These are phyloP conservation scores for Cotoneaster glaucophyllus DNA, from an alignment of 306 rosid species.

Conservation along the genomic window DNA sequence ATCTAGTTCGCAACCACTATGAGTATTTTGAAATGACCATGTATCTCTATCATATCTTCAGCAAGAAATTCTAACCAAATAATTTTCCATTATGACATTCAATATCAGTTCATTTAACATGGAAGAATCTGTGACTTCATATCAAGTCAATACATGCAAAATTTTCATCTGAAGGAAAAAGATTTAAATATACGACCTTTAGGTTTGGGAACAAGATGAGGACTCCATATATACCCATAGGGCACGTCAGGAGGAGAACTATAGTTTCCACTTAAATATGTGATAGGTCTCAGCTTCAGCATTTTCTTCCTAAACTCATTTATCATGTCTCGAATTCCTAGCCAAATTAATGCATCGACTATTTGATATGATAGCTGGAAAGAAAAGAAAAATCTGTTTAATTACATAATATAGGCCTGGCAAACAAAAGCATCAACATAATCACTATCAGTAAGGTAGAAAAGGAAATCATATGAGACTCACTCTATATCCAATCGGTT, in stretches of 20 bases:
- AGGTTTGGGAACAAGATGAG: conserved; percentile 94
- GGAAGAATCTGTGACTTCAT: not conserved
- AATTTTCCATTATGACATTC: not conserved
- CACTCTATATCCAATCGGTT: conserved; percentile 63
- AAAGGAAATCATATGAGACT: conserved; percentile 20
- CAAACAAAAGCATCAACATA: not conserved
- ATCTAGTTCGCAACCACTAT: not conserved
- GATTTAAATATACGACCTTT: conserved; percentile 48
- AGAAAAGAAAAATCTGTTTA: conserved; percentile 6
- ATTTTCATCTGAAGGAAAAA: not conserved
- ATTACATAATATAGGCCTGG: conserved; percentile 17
- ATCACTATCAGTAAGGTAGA: conserved; percentile 7
- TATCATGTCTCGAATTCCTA: conserved; percentile 81
- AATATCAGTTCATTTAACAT: not conserved
- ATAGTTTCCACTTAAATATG: conserved; percentile 66
- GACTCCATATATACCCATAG: conserved; percentile 88
- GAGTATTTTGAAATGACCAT: not conserved
- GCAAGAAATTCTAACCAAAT: not conserved
- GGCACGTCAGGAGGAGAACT: conserved; percentile 58
- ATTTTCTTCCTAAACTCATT: conserved; percentile 79
- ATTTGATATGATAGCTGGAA: conserved; percentile 91
- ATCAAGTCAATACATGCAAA: conserved; percentile 11
- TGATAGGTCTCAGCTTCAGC: conserved; percentile 66
- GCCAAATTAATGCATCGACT: conserved; percentile 87
- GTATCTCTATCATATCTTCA: not conserved